Evolutionary conservation across 129 eudicot species (phyloP).

Genomic region (Flaveria brownii): DNA sequence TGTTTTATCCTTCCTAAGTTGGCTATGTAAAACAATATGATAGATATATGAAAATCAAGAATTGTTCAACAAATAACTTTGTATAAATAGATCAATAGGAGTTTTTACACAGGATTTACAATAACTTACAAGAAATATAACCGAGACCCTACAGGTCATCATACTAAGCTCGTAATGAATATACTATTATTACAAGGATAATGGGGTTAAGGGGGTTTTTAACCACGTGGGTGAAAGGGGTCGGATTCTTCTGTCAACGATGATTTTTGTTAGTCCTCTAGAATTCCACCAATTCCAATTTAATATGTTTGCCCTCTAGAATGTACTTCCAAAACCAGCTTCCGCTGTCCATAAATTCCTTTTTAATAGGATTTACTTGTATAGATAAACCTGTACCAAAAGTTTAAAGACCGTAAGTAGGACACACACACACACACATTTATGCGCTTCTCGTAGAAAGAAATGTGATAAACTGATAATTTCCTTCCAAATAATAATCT

Average conservation of each 20-base stretch:
- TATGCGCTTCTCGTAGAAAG: slow-evolving; percentile 17
- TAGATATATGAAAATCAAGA: slow-evolving; percentile 14
- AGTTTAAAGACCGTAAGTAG: slow-evolving; percentile 18
- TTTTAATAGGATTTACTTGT: slow-evolving; percentile 61
- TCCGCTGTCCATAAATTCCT: slow-evolving; percentile 63
- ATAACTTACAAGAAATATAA: slow-evolving; percentile 44
- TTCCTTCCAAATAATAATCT: background rate
- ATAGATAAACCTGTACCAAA: slow-evolving; percentile 60
- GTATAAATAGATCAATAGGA: slow-evolving; percentile 27
- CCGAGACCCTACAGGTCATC: slow-evolving; percentile 40
- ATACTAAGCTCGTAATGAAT: slow-evolving; percentile 31
- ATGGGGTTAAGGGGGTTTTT: slow-evolving; percentile 44
- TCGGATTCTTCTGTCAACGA: slow-evolving; percentile 64
- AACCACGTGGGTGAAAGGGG: slow-evolving; percentile 48
- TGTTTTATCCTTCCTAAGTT: slow-evolving; percentile 16
- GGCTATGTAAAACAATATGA: background rate
- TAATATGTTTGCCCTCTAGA: slow-evolving; percentile 58
- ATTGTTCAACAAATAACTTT: slow-evolving; percentile 18
- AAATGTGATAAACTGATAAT: background rate
- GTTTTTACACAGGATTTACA: slow-evolving; percentile 57
- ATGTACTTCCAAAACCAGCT: slow-evolving; percentile 95
- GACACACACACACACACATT: slow-evolving; percentile 1
- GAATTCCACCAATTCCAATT: slow-evolving; percentile 70
- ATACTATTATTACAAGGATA: slow-evolving; percentile 29
- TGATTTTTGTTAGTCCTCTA: slow-evolving; percentile 58